Base-by-base conservation (phyloP, 2,329 filamentous ascomycete species). In the Aspergillus spinulosporus region DNA sequence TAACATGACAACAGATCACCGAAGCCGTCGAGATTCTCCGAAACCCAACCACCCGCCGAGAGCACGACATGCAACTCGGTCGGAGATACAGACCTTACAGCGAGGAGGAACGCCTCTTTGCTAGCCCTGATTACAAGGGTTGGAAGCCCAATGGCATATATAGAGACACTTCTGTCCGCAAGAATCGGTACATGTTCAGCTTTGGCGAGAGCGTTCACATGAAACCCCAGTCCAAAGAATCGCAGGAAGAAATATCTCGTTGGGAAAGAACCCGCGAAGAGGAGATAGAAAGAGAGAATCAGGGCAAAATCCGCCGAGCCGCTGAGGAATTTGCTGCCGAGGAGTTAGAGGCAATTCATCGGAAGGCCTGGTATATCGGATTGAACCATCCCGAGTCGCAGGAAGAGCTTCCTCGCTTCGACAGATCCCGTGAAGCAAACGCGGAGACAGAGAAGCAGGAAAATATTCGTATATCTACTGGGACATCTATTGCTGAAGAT, bases 21-120 rank as follows among this genome's bases (percentile, higher is more conserved):
- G 56, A 72, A 57, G 72, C 72, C 7, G 59, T 68, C 34, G 70
- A 73, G n/a, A 57, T 62, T 6, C 71, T 74, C 32, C 70, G 70
- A 14, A 69, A 74, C 31, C 56, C 65, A 8, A 15, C 31, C 21
- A 60, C 62, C 5, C 68, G 68, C 7, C 14, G 29, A 21, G 37
- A 56, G 14, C 66, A 71, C 40, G 65, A 72, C 21, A 21, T 59
- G 11, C 48, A 60, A 1, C 62, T 69, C 21, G 9, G 31, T 15
- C 34, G 48, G 7, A 39, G 43, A 15, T 34, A 21, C 14, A 37
- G 26, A 44, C 26, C 28, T n/a, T 6, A 15, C 3, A 21, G 6
- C 31, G 29, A 52, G n/a, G 44, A 28, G 9, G 58, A 46, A 5
- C 37, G 5, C 36, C 15, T 52, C 21, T 12, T 57, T 34, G 31